Conservation (phyloP, 73 alveolate genomes). For the Paramecium tetraurelia region DNA sequence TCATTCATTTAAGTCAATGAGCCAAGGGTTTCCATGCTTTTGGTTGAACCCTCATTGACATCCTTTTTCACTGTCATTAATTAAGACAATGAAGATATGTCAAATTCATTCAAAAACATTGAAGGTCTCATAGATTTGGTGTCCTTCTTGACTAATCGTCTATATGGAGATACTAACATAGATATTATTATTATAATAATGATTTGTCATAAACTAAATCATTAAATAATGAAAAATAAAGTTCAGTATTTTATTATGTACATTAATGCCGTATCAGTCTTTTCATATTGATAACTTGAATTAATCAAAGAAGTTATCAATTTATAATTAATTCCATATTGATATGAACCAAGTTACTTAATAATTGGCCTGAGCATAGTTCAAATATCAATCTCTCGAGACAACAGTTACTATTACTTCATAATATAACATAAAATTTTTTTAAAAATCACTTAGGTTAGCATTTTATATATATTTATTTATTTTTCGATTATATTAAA, state of each 20-base stretch:
- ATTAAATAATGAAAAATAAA: background rate
- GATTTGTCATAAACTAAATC: background rate
- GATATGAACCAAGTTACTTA: background rate
- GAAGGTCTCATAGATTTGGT: slow-evolving; percentile 15
- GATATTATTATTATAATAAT: background rate
- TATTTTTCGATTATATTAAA: slow-evolving; percentile 7
- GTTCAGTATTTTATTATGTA: background rate
- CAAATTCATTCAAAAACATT: background rate
- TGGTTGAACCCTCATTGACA: background rate
- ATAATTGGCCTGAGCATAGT: background rate
- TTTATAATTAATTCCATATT: background rate
- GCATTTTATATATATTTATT: background rate
- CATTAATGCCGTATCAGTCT: background rate
- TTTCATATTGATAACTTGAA: background rate
- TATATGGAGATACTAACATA: background rate
- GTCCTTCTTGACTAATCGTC: background rate
- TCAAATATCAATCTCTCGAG: background rate
- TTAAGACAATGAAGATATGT: background rate
- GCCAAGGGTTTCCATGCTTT: background rate
- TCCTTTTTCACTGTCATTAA: background rate
- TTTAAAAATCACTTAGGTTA: background rate
- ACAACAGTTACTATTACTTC: background rate
- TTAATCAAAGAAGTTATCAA: background rate
- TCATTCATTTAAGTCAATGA: background rate
- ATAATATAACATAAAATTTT: background rate